Evolutionary conservation across 352 stramenopile species (phyloP).

Genomic region (Pythium oligandrum): DNA sequence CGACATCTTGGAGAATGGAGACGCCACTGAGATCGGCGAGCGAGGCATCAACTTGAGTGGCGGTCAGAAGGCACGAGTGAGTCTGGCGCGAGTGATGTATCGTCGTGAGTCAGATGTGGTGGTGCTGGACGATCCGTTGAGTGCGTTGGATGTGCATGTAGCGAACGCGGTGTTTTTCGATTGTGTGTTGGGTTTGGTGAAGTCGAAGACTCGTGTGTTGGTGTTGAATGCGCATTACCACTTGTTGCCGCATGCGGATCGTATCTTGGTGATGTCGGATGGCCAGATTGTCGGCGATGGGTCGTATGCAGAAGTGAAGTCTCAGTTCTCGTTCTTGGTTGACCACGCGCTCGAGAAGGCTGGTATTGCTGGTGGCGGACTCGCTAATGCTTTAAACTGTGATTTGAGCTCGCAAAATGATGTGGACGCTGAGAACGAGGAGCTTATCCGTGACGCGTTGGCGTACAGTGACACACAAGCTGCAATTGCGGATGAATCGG

Average conservation of each 20-base stretch:
- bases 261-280: constrained; percentile 61
- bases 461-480: constrained; percentile 1
- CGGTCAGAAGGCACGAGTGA: constrained; percentile 87
- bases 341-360: constrained; percentile 8
- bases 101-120: constrained; percentile 76
- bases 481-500: constrained; percentile 1
- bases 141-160: constrained; percentile 94
- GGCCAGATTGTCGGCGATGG: constrained; percentile 80
- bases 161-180: constrained; percentile 90
- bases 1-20: constrained; percentile 69
- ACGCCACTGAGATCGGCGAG: constrained; percentile 91
- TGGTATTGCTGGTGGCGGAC: too few species aligned
- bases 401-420: too few species aligned
- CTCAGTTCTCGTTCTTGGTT: constrained; percentile 25
- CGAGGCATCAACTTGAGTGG: constrained; percentile 90
- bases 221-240: constrained; percentile 93
- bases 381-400: too few species aligned
- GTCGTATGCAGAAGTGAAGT: constrained; percentile 55
- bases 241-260: constrained; percentile 54
- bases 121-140: constrained; percentile 93
- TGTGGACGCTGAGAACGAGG: too few species aligned
- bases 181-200: constrained; percentile 67
- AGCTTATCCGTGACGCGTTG: constrained; percentile 14
- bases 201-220: constrained; percentile 80
- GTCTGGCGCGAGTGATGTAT: constrained; percentile 91